Conservation (phyloP, 2,329 filamentous ascomycete species). For the Kalmusia sp. region DNA sequence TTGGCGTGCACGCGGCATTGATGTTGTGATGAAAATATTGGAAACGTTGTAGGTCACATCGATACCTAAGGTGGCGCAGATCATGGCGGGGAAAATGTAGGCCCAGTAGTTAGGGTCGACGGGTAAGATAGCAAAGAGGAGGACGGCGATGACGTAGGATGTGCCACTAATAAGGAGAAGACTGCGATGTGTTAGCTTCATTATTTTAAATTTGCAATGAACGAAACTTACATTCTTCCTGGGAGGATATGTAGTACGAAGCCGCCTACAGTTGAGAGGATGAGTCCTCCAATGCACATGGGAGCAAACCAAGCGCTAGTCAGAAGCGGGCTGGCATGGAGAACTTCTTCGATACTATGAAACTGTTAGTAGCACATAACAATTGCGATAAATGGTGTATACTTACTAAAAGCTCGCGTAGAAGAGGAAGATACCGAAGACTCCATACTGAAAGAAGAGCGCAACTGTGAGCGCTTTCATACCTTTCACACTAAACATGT, state of each 20-base stretch:
- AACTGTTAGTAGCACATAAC: neutral
- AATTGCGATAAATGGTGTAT: neutral
- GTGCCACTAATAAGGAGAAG: constrained; percentile 39
- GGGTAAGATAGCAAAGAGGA: constrained; percentile 45
- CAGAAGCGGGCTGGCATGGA: constrained; percentile 35
- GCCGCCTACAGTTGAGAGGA: constrained; percentile 42
- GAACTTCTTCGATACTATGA: constrained; percentile 35
- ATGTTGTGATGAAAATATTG: constrained; percentile 48
- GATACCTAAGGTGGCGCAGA: constrained; percentile 49
- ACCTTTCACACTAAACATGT: constrained; percentile 72
- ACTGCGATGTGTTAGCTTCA: constrained; percentile 3
- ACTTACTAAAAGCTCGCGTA: constrained; percentile 47
- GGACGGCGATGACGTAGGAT: constrained; percentile 36
- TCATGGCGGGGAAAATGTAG: constrained; percentile 52
- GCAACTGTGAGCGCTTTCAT: constrained; percentile 58
- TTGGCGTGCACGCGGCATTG: constrained; percentile 41
- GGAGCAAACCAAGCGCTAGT: constrained; percentile 46
- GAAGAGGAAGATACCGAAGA: constrained; percentile 47
- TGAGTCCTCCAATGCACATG: constrained; percentile 44
- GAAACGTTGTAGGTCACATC: constrained; percentile 48
- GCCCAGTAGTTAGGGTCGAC: constrained; percentile 45
- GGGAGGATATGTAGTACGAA: constrained; percentile 45
- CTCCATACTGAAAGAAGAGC: constrained; percentile 54
- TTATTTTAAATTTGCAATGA: neutral
- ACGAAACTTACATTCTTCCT: constrained; percentile 29